Percentiles rank a stretch among this genome's conserved stretches.
Evolutionary conservation across 2,329 filamentous ascomycete species (phyloP).

Genomic region (Septoria linicola): DNA sequence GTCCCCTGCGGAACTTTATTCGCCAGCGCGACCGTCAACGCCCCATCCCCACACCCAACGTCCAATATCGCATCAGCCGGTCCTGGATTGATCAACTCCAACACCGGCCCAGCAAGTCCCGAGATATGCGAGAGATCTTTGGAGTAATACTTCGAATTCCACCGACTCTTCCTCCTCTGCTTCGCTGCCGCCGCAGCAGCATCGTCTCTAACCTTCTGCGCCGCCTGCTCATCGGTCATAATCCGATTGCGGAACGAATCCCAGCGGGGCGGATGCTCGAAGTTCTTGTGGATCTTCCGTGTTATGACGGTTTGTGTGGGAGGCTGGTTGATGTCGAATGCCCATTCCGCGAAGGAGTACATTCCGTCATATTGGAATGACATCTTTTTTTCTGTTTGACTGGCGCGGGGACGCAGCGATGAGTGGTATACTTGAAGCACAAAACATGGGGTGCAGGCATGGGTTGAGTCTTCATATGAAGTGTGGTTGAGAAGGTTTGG

Average conservation of each 20-base stretch:
- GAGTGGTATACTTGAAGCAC: neutral
- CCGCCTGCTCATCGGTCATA: conserved; percentile 11
- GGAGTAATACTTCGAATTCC: conserved; percentile 6
- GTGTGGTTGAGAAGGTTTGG: conserved; percentile 3
- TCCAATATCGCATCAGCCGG: conserved; percentile 41
- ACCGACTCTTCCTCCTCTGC: conserved; percentile 9
- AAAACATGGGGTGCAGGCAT: conserved; percentile 3
- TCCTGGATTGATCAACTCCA: conserved; percentile 38
- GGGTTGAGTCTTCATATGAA: conserved; percentile 6
- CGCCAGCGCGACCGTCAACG: conserved; percentile 42
- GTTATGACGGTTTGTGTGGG: neutral
- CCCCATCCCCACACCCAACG: conserved; percentile 42
- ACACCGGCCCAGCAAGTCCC: conserved; percentile 40
- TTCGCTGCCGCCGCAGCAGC: conserved; percentile 7
- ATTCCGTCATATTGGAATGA: conserved; percentile 4
- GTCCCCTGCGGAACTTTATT: conserved; percentile 26
- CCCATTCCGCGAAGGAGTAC: conserved; percentile 5
- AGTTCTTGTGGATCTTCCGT: neutral
- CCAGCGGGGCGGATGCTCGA: conserved; percentile 11
- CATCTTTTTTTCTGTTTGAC: neutral
- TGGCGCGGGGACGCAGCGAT: no score
- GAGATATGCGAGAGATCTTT: conserved; percentile 32
- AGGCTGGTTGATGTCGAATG: neutral
- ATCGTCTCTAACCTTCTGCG: conserved; percentile 8
- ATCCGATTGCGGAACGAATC: conserved; percentile 11